phyloP scores from a whole-genome alignment of 805 yeast species.

The Cephaloascus fragrans region DNA sequence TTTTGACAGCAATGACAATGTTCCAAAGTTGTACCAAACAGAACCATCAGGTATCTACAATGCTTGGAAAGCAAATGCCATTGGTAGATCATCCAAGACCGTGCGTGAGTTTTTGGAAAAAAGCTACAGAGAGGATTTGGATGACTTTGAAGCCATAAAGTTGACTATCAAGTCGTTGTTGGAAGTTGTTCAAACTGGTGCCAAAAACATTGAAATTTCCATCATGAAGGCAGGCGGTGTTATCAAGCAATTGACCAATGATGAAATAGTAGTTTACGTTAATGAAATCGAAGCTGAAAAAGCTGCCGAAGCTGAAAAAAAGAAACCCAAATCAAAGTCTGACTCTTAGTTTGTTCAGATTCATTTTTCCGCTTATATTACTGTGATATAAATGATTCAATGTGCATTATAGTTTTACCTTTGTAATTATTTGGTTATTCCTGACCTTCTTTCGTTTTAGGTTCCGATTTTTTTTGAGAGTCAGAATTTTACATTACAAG shows the following conservation, averaged over 20 bases:
- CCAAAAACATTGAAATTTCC: constrained; percentile 89
- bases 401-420: no score
- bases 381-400: no score
- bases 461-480: no score
- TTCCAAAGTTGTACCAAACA: constrained; percentile 83
- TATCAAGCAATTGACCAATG: constrained; percentile 52
- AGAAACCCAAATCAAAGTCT: constrained; percentile 27
- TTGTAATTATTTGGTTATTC: no score
- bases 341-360: no score
- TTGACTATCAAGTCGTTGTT: constrained; percentile 79
- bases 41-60: constrained; percentile 97
- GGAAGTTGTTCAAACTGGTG: constrained; percentile 97
- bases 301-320: constrained; percentile 72
- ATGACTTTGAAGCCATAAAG: constrained; percentile 63
- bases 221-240: constrained; percentile 65
- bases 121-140: constrained; percentile 56
- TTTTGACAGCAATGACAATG: constrained; percentile 75
- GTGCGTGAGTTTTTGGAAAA: constrained; percentile 93
- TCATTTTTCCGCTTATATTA: no score
- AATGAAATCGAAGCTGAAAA: constrained; percentile 82
- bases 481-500: no score
- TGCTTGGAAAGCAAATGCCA: constrained; percentile 97
- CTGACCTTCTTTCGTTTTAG: no score
- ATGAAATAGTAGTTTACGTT: constrained; percentile 66
- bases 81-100: constrained; percentile 90